Percentiles rank a stretch among this genome's conserved stretches.
Evolutionary conservation across 495 filamentous ascomycete species (phyloP).

Genomic region (Mycothermus thermophilus): DNA sequence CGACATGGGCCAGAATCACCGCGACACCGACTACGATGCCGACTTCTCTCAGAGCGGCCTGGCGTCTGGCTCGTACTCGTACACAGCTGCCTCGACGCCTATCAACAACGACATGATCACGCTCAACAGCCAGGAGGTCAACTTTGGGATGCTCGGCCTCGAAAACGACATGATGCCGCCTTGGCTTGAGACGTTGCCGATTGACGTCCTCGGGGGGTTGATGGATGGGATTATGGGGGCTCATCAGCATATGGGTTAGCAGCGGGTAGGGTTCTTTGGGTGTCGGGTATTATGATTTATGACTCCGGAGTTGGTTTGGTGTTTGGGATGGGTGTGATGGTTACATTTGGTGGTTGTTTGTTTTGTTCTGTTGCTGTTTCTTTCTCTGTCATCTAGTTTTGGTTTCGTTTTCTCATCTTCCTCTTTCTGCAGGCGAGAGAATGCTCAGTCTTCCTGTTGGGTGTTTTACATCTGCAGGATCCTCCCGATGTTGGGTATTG

Average conservation of each 20-base stretch:
- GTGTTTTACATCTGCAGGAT: too few species aligned
- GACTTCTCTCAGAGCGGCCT: conserved; percentile 27
- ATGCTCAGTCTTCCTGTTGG: too few species aligned
- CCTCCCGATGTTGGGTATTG: too few species aligned
- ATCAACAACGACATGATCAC: conserved; percentile 41
- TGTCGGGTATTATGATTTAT: background rate
- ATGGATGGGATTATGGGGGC: conserved; percentile 10
- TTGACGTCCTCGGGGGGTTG: conserved; percentile 13
- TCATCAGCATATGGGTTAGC: conserved; percentile 3
- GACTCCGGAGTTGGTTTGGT: background rate
- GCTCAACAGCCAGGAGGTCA: conserved; percentile 58
- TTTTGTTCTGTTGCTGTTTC: background rate
- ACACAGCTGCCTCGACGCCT: conserved; percentile 26
- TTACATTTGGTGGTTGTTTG: conserved; percentile 1
- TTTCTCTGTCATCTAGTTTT: background rate
- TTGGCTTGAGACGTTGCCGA: conserved; percentile 19
- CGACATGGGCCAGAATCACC: conserved; percentile 1
- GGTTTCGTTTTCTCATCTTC: background rate
- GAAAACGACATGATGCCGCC: conserved; percentile 19
- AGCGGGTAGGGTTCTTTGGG: background rate
- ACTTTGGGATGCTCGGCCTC: conserved; percentile 31
- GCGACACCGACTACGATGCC: conserved; percentile 17
- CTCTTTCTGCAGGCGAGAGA: too few species aligned
- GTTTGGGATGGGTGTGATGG: background rate
- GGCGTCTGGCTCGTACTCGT: conserved; percentile 27